A percentile compares a stretch with the other conserved stretches of the same genome.
These are phyloP conservation scores for Trifolium pratense DNA, from an alignment of 306 rosid genomes.

Conservation along the genomic window DNA sequence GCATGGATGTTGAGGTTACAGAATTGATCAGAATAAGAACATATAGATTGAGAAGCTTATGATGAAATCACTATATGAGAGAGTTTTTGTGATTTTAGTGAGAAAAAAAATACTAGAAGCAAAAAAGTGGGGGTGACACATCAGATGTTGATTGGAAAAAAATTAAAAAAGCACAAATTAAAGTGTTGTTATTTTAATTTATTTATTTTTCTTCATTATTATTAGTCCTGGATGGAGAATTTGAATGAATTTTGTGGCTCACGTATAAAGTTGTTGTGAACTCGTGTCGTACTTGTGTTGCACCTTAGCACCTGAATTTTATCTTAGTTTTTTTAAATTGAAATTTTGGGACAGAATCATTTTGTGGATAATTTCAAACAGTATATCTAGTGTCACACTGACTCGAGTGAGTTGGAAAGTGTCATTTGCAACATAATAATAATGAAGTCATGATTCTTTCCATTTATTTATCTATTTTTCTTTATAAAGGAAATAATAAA, in stretches of 20 bases:
- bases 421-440: too few relatives aligned
- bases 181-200: not conserved
- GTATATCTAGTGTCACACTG: not conserved
- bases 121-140: constrained; percentile 46
- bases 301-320: constrained; percentile 26
- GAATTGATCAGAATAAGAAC: not conserved
- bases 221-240: constrained; percentile 42
- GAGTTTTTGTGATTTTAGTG: not conserved
- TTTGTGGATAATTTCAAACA: constrained; percentile 40
- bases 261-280: constrained; percentile 19
- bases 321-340: not conserved
- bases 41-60: constrained; percentile 1
- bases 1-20: not conserved
- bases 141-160: constrained; percentile 43
- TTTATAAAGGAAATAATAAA: too few relatives aligned
- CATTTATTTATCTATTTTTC: too few relatives aligned
- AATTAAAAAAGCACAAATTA: not conserved
- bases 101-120: too few relatives aligned
- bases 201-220: not conserved
- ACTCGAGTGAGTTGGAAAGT: too few relatives aligned
- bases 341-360: not conserved
- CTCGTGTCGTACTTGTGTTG: constrained; percentile 42
- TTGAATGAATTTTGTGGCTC: constrained; percentile 70
- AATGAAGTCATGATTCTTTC: too few relatives aligned
- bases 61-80: constrained; percentile 18